phyloP scores from a whole-genome alignment of 768 basidiomycete genomes.

The Floccularia luteovirens region DNA sequence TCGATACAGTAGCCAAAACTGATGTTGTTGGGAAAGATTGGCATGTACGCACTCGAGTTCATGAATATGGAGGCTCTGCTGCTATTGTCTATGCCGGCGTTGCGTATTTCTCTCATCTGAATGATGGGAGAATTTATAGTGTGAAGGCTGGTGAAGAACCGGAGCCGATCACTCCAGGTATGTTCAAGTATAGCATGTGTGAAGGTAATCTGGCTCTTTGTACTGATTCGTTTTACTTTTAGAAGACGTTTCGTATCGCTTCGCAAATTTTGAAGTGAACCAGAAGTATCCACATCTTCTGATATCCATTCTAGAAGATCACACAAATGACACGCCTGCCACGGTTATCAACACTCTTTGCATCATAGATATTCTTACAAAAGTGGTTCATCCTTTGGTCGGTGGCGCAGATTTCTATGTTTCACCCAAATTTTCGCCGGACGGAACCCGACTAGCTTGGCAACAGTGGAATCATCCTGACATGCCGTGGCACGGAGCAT shows the following conservation, averaged over 20 bases:
- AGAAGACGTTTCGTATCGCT: not conserved
- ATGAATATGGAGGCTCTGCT: slow-evolving; percentile 68
- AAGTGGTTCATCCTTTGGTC: slow-evolving; percentile 34
- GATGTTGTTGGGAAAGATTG: slow-evolving; percentile 51
- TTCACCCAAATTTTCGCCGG: slow-evolving; percentile 47
- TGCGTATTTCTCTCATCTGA: slow-evolving; percentile 52
- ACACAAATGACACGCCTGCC: slow-evolving; percentile 44
- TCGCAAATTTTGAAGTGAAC: slow-evolving; percentile 47
- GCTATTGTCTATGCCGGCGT: slow-evolving; percentile 42
- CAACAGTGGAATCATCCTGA: slow-evolving; percentile 56
- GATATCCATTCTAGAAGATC: slow-evolving; percentile 63
- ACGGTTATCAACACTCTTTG: slow-evolving; percentile 50
- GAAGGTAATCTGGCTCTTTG: not conserved
- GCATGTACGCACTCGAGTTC: slow-evolving; percentile 53
- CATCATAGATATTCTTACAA: slow-evolving; percentile 40
- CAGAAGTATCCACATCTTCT: slow-evolving; percentile 47
- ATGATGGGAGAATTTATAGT: slow-evolving; percentile 46
- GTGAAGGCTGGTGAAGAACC: slow-evolving; percentile 29
- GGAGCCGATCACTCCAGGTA: slow-evolving; percentile 67
- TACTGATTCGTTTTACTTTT: not conserved
- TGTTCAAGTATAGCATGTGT: slow-evolving; percentile 8
- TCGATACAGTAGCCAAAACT: slow-evolving; percentile 36
- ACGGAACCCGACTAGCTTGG: slow-evolving; percentile 54
- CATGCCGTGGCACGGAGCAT: slow-evolving; percentile 59
- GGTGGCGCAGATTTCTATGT: slow-evolving; percentile 69